A percentile compares a stretch with the other conserved stretches of the same genome.
These are phyloP conservation scores for Cryptococcus amylolentus DNA, from an alignment of 1,284 basidiomycete species.

Conservation along the genomic window DNA sequence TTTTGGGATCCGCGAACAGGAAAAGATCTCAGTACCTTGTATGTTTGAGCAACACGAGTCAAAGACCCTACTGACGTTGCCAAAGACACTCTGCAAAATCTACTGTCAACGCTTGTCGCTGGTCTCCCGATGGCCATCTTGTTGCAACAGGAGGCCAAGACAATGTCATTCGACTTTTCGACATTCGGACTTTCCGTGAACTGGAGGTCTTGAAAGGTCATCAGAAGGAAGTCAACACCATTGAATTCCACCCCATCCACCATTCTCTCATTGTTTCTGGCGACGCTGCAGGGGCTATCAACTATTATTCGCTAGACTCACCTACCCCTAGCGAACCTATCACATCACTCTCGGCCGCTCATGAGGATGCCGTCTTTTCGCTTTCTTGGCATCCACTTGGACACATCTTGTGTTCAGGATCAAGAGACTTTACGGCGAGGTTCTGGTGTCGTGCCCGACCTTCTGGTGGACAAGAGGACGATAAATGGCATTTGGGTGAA, in stretches of 20 bases:
- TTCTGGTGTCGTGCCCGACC: slow-evolving; percentile 88
- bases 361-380: slow-evolving; percentile 96
- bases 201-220: slow-evolving; percentile 86
- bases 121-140: slow-evolving; percentile 89
- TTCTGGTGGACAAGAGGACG: slow-evolving; percentile 54
- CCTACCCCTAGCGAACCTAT: slow-evolving; percentile 58
- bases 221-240: slow-evolving; percentile 94
- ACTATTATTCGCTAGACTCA: slow-evolving; percentile 79
- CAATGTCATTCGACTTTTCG: slow-evolving; percentile 92
- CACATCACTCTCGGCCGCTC: slow-evolving; percentile 81
- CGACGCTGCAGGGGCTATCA: slow-evolving; percentile 85
- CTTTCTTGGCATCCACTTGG: slow-evolving; percentile 94
- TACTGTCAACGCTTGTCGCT: slow-evolving; percentile 85
- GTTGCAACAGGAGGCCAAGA: slow-evolving; percentile 93
- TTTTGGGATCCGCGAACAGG: slow-evolving; percentile 97
- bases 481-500: slow-evolving; percentile 50
- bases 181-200: slow-evolving; percentile 97
- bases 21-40: slow-evolving; percentile 81
- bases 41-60: slow-evolving; percentile 34
- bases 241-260: slow-evolving; percentile 94
- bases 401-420: slow-evolving; percentile 85
- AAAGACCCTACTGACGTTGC: slow-evolving; percentile 1
- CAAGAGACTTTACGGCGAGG: slow-evolving; percentile 94
- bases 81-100: slow-evolving; percentile 92
- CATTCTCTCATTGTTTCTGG: slow-evolving; percentile 83